phyloP scores from a whole-genome alignment of 257 asterid genomes.

The Capsicum rhomboideum region DNA sequence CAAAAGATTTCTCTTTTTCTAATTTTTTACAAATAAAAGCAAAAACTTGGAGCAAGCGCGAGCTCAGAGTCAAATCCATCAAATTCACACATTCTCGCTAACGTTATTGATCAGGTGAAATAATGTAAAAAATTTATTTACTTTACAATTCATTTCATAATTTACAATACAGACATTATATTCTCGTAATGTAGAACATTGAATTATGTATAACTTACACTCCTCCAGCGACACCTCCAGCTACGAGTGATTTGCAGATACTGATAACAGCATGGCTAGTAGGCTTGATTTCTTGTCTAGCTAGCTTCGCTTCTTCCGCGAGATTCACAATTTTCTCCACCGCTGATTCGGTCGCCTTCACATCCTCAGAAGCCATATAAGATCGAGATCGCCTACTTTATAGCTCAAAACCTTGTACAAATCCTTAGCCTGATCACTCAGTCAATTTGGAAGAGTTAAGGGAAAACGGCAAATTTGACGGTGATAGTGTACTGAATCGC shows the following conservation, averaged over 20 bases:
- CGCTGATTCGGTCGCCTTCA: slow-evolving; percentile 76
- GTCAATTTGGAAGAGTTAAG: not conserved
- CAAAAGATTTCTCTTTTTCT: not conserved
- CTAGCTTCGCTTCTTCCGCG: slow-evolving; percentile 92
- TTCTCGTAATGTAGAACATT: not conserved
- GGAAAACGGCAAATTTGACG: no score
- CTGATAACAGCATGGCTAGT: slow-evolving; percentile 51
- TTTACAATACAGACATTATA: not conserved
- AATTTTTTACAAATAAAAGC: not conserved
- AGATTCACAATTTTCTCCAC: slow-evolving; percentile 86
- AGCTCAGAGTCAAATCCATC: not conserved
- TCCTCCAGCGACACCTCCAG: slow-evolving; percentile 98
- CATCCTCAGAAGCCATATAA: slow-evolving; percentile 92
- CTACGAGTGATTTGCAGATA: slow-evolving; percentile 81
- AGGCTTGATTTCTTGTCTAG: slow-evolving; percentile 77
- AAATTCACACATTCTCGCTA: not conserved
- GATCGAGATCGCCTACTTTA: not conserved
- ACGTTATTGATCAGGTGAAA: not conserved
- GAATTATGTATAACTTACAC: slow-evolving; percentile 42
- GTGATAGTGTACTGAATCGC: not conserved
- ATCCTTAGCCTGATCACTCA: not conserved
- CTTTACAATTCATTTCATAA: not conserved
- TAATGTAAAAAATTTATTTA: not conserved
- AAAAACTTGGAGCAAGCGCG: not conserved
- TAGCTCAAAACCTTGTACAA: not conserved